Conservation (phyloP, 2,329 filamentous ascomycete genomes). For the Pseudogymnoascus verrucosus region DNA sequence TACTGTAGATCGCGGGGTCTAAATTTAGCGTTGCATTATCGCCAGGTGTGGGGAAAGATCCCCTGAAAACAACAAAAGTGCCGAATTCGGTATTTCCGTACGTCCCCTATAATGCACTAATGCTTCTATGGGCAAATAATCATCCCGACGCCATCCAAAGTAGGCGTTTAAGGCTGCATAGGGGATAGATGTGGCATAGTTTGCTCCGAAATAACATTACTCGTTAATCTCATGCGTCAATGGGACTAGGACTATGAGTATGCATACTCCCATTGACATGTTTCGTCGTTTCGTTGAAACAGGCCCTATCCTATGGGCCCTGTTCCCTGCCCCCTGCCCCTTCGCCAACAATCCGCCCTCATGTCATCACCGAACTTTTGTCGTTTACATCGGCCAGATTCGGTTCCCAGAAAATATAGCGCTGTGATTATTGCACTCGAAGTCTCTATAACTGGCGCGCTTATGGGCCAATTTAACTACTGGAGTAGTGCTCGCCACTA, state of each 20-base stretch:
- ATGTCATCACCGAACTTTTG: not conserved
- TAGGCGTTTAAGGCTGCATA: constrained; percentile 1
- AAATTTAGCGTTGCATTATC: constrained; percentile 8
- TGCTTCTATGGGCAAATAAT: not conserved
- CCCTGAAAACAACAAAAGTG: constrained; percentile 4
- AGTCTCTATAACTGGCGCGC: constrained; percentile 6
- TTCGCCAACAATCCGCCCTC: not conserved
- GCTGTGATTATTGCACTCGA: not conserved
- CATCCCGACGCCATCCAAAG: not conserved
- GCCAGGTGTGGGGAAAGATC: constrained; percentile 6
- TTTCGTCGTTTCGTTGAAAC: constrained; percentile 3
- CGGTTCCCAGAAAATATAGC: not conserved
- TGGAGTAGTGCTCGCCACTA: constrained; percentile 6
- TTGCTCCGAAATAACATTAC: not conserved
- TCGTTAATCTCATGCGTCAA: not conserved
- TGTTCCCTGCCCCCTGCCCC: not conserved
- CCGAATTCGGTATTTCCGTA: constrained; percentile 3
- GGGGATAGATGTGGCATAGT: not conserved
- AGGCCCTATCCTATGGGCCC: not conserved
- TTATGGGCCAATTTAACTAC: constrained; percentile 7
- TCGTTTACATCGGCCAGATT: not conserved
- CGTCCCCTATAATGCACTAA: constrained; percentile 5
- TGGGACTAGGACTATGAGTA: not conserved
- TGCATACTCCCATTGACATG: not conserved
- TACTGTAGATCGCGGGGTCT: constrained; percentile 8